These are phyloP conservation scores for Thalassia testudinum DNA, from an alignment of 116 monocot genomes.

Conservation along the genomic window DNA sequence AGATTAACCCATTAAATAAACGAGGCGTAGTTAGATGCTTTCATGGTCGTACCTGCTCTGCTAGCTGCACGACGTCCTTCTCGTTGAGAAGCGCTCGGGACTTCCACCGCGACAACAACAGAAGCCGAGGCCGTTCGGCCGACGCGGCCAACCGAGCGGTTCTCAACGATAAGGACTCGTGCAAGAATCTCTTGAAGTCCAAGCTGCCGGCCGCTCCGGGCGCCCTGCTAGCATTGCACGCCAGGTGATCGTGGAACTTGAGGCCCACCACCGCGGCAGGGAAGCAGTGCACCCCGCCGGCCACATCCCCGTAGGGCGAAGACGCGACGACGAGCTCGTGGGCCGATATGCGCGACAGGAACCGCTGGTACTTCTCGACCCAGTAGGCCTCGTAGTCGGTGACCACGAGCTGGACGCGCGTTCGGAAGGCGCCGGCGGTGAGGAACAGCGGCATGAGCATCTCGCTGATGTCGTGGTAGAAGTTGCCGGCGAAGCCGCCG, in stretches of 20 bases:
- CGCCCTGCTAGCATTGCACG: slow-evolving; percentile 22
- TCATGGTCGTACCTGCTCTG: slow-evolving; percentile 1
- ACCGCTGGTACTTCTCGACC: slow-evolving; percentile 20
- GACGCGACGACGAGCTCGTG: slow-evolving; percentile 9
- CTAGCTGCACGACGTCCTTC: slow-evolving; percentile 11
- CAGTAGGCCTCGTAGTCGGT: slow-evolving; percentile 20
- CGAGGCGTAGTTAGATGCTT: too few species aligned
- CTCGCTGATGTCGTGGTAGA: slow-evolving; percentile 49
- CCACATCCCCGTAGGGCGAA: not conserved
- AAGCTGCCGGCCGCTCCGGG: slow-evolving; percentile 19
- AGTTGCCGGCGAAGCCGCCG: slow-evolving; percentile 40
- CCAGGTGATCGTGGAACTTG: slow-evolving; percentile 36
- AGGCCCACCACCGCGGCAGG: slow-evolving; percentile 37
- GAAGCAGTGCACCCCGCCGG: slow-evolving; percentile 31
- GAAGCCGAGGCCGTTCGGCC: slow-evolving; percentile 11
- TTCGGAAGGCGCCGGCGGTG: slow-evolving; percentile 19
- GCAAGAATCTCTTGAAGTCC: slow-evolving; percentile 32
- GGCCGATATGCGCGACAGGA: slow-evolving; percentile 16
- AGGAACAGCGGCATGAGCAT: slow-evolving; percentile 34
- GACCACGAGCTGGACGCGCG: slow-evolving; percentile 15
- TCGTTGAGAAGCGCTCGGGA: slow-evolving; percentile 35
- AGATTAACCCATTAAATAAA: too few species aligned
- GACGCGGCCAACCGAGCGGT: not conserved
- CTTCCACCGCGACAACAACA: slow-evolving; percentile 27
- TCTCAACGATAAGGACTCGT: slow-evolving; percentile 8